Evolutionary conservation across 768 basidiomycete species (phyloP).

Genomic region (Podaxis sp.): DNA sequence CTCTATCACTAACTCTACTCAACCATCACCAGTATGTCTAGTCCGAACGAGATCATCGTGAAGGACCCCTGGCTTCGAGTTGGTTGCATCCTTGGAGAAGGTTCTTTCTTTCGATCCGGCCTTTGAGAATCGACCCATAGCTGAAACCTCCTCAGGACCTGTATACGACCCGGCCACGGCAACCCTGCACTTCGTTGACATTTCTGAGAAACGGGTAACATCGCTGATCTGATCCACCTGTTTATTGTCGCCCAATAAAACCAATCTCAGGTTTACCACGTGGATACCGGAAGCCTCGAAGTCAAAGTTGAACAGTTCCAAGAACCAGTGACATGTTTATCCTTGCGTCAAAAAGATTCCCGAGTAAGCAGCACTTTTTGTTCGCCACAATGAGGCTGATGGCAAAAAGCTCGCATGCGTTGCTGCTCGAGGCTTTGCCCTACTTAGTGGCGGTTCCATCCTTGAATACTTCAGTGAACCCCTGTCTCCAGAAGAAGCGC

Average conservation of each 20-base stretch:
- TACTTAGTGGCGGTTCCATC: slow-evolving; percentile 41
- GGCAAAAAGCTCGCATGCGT: slow-evolving; percentile 52
- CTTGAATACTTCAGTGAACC: slow-evolving; percentile 53
- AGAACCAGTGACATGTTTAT: slow-evolving; percentile 57
- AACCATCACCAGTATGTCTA: slow-evolving; percentile 5
- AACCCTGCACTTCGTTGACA: slow-evolving; percentile 69
- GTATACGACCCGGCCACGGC: slow-evolving; percentile 55
- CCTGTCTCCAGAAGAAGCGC: slow-evolving; percentile 36
- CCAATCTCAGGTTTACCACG: slow-evolving; percentile 47
- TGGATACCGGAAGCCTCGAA: slow-evolving; percentile 38
- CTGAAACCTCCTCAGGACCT: slow-evolving; percentile 42
- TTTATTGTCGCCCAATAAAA: slow-evolving; percentile 11
- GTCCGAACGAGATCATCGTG: slow-evolving; percentile 35
- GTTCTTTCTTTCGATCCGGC: slow-evolving; percentile 27
- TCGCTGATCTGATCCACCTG: neutral
- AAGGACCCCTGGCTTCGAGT: slow-evolving; percentile 47
- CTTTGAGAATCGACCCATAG: neutral
- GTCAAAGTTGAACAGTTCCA: slow-evolving; percentile 48
- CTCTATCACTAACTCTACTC: slow-evolving; percentile 8
- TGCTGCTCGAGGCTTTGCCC: slow-evolving; percentile 54
- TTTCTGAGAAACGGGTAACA: slow-evolving; percentile 49
- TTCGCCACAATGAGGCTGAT: slow-evolving; percentile 8
- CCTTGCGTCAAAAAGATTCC: slow-evolving; percentile 42
- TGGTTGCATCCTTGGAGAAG: slow-evolving; percentile 63
- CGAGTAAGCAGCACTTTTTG: slow-evolving; percentile 36